Base-by-base conservation (phyloP, 345 rosid species). In the Kandelia obovata region DNA sequence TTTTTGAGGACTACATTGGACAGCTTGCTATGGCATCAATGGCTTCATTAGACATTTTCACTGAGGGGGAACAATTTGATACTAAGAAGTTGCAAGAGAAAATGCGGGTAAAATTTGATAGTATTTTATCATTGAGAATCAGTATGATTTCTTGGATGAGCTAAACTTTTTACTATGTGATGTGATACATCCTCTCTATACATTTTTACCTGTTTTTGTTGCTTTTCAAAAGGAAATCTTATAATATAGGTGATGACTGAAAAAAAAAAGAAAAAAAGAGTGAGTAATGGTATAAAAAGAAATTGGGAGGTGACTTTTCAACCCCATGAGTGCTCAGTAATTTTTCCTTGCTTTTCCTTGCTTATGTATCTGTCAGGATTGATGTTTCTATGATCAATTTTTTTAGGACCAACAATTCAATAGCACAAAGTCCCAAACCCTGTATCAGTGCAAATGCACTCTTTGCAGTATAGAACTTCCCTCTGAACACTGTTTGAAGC, bases 11-110 rank as follows among this genome's bases (percentile, higher is more conserved):
- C 37, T 95, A 92, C 56, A 88, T 95, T 67, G 99, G 99, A 72
- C 89, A 95, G 83, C 96, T 95, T 80, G 97, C 97, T 53, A 92
- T 95, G 97, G 97, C 99, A 57, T 95, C 96, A 35, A 90, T 95
- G 96, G 96, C 99, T 80, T 95, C 99, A n/a, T 77, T 86, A 47
- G 97, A 95, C 81, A 80, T 86, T 72, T 88, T 88, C 74, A 82
- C 83, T 6, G 97, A 92, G 75, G 97, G 92, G 59, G 96, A 92
- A 73, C 87, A 85, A 53, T 62, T 92, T 64, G 99, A 95, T 84
- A 65, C 93, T 27, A 95, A 85, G 82, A 90, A 85, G 78, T 71
- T 95, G 78, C 93, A 90, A 83, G 99, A 95, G 71, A 82, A 89
- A 83, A 88, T 95, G 99, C 92, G 83, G 83, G 99, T 88, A 72